Base-by-base conservation (phyloP, 2,329 filamentous ascomycete genomes). In the Fusarium lateritium region DNA sequence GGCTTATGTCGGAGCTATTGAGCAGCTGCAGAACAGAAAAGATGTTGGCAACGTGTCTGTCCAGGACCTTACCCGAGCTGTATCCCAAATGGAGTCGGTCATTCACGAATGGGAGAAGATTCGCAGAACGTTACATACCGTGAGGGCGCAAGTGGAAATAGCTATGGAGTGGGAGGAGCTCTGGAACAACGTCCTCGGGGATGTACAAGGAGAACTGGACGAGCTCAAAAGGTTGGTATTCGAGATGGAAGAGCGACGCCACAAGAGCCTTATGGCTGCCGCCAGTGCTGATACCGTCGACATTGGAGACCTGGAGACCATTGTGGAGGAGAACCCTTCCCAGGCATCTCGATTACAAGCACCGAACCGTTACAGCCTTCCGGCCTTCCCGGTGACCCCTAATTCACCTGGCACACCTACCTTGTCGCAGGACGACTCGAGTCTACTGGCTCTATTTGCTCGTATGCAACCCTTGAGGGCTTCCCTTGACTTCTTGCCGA, bases 91-190 rank as follows among this genome's bases (percentile, higher is more conserved):
- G 92, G 95, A 98, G 74, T 85, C 86, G 21, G 96, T 97, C 62
- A 83, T 97, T 65, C 85, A 85, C 36, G 93, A 94, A 74, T 99
- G 96, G 96, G 86, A 89, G 44, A 89, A 90, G 70, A 95, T 98
- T 73, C 92, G 94, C 73, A 85, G 83, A 42, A 91, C 92, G 2
- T 83, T 99, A 51, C 92, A 91, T 67, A 90, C 82, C 26, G 92
- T 97, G 57, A 97, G 97, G 77, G 88, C 88, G 47, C 95, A 98
- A 76, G 95, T 99, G 19, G 96, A 98, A 79, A 90, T 97, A 61
- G 96, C 96, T 46, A 97, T 98, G 94, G 96, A 99, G 77, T 99
- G 95, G 95, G 94, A 98, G 79, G 94, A 98, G 80, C 85, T 99
- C 36, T 98, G 96, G 95, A 94, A 94, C 73, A 93, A 88, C 68